Conservation (phyloP, 2,329 filamentous ascomycete genomes). For the Colletotrichum eleusines region DNA sequence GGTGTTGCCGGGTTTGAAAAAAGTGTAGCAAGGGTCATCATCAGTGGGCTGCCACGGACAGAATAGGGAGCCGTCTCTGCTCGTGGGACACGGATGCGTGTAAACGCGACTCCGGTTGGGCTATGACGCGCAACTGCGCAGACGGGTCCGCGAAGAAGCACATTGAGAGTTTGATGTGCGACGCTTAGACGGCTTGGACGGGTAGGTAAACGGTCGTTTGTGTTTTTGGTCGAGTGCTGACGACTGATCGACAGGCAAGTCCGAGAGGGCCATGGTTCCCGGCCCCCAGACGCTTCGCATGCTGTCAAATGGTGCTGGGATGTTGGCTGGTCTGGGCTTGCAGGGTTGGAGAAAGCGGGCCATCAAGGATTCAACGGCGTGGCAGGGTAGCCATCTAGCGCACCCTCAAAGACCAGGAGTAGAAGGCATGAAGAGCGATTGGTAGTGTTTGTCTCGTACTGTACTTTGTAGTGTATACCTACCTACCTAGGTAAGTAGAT, state of each 20-base stretch:
- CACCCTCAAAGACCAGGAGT: conserved; percentile 1
- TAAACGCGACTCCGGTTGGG: no score
- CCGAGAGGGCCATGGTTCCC: neutral
- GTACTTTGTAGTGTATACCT: neutral
- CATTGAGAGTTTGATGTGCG: no score
- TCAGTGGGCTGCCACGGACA: no score
- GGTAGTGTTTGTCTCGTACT: no score
- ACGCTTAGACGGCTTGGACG: no score
- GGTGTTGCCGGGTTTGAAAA: no score
- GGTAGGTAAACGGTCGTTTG: conserved; percentile 5
- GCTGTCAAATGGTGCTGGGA: conserved; percentile 1
- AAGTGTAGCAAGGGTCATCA: no score
- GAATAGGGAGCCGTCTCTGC: no score
- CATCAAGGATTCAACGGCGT: neutral
- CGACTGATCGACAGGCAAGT: conserved; percentile 14
- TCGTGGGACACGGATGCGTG: no score
- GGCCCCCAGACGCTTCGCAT: neutral
- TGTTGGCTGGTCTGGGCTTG: conserved; percentile 3
- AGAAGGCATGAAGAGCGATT: neutral
- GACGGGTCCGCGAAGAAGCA: no score
- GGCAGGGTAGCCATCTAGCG: neutral
- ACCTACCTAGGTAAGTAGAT: neutral
- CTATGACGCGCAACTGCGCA: no score
- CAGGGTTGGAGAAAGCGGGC: neutral
- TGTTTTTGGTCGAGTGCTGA: conserved; percentile 1